These are phyloP conservation scores for Pichia cactophila DNA, from an alignment of 1,139 yeast species.

Conservation along the genomic window DNA sequence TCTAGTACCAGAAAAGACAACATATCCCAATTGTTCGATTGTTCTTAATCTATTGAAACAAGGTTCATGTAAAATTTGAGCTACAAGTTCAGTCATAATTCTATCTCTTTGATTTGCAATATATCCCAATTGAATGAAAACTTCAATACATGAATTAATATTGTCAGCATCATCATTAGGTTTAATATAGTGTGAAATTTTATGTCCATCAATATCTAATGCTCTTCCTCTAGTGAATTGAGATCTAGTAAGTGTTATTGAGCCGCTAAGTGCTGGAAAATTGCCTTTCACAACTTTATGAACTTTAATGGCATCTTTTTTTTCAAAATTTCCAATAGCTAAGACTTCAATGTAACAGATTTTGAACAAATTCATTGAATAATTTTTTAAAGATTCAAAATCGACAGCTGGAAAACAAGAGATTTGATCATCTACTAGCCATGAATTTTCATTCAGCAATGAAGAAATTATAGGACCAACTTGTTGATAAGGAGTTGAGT, in stretches of 20 bases:
- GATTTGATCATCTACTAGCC: constrained; percentile 56
- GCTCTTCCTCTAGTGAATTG: constrained; percentile 45
- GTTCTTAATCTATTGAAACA: constrained; percentile 86
- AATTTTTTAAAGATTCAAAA: constrained; percentile 44
- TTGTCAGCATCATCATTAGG: constrained; percentile 58
- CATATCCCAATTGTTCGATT: constrained; percentile 85
- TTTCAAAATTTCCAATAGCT: constrained; percentile 69
- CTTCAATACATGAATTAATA: constrained; percentile 78
- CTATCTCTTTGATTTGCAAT: constrained; percentile 29
- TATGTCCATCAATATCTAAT: constrained; percentile 38
- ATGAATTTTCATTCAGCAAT: constrained; percentile 63
- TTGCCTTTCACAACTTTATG: constrained; percentile 10
- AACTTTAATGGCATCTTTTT: constrained; percentile 42
- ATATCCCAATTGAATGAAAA: constrained; percentile 62
- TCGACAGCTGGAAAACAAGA: constrained; percentile 41
- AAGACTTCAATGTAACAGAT: constrained; percentile 60
- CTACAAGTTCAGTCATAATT: constrained; percentile 56
- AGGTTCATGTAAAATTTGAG: constrained; percentile 75
- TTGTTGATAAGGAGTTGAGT: constrained; percentile 67
- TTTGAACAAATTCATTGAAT: constrained; percentile 39
- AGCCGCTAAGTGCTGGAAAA: constrained; percentile 14
- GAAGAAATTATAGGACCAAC: constrained; percentile 55
- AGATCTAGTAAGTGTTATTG: constrained; percentile 24
- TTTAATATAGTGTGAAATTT: constrained; percentile 43
- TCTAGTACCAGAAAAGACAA: constrained; percentile 73